phyloP scores from a whole-genome alignment of 2,329 filamentous ascomycete genomes.

The Aureobasidium sp. region DNA sequence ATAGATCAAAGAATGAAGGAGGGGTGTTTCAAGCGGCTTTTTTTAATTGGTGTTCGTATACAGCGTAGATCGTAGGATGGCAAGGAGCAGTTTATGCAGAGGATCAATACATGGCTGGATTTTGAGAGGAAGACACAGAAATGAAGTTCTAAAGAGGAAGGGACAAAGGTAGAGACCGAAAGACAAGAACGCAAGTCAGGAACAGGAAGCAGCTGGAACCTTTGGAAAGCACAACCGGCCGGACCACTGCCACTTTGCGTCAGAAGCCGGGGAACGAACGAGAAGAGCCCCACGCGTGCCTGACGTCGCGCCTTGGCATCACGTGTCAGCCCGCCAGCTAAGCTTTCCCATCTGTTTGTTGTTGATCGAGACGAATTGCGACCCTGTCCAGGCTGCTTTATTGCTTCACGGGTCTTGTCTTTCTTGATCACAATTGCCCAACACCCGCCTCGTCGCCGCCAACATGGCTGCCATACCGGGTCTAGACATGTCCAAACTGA shows the following conservation, averaged over 20 bases:
- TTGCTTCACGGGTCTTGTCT: neutral
- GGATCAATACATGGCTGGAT: neutral
- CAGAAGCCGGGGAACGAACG: neutral
- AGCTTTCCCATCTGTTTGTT: conserved; percentile 4
- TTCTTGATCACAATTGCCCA: neutral
- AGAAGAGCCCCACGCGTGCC: conserved; percentile 1
- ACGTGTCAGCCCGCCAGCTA: neutral
- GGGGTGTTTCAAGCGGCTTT: neutral
- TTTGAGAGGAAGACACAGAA: neutral
- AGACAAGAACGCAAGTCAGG: neutral
- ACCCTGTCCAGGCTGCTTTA: neutral
- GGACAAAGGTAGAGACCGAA: neutral
- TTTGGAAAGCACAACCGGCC: neutral
- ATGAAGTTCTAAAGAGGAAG: neutral
- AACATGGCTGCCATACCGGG: conserved; percentile 1
- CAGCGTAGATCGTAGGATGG: neutral
- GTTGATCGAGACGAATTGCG: neutral
- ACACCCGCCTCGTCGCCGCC: neutral
- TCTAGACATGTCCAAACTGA: conserved; percentile 6
- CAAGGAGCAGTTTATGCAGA: neutral
- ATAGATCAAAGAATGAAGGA: neutral
- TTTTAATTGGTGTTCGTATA: neutral
- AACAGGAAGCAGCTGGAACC: conserved; percentile 4
- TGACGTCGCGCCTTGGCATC: conserved; percentile 1
- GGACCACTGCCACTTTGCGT: neutral